Percentiles rank a stretch among this genome's conserved stretches.
Evolutionary conservation across 1,284 basidiomycete species (phyloP).

Genomic region (Apiotrichum mycotoxinovorans): DNA sequence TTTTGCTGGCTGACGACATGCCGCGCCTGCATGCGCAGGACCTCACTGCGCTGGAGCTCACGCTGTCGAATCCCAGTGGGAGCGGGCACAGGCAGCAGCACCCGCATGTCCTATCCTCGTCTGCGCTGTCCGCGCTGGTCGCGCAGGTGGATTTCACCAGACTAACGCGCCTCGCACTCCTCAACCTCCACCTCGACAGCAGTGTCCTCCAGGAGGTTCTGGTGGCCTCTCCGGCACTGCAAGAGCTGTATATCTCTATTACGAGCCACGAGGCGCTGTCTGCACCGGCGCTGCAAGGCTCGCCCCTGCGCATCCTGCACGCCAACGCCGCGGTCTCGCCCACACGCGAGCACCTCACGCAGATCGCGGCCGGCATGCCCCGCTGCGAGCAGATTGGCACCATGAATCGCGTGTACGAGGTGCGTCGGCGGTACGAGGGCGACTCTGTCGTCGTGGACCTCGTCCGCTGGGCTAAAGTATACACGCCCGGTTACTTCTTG

Average conservation of each 20-base stretch:
- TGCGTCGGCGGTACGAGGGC: slow-evolving; percentile 30
- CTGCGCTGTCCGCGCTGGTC: slow-evolving; percentile 15
- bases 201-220: slow-evolving; percentile 21
- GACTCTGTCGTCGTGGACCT: slow-evolving; percentile 32
- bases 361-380: slow-evolving; percentile 26
- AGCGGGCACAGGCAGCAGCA: not conserved
- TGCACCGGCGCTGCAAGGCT: not conserved
- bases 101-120: slow-evolving; percentile 15
- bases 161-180: slow-evolving; percentile 31
- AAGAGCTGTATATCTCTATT: slow-evolving; percentile 39
- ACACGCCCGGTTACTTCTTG: slow-evolving; percentile 45
- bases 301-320: slow-evolving; percentile 32
- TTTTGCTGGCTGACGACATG: slow-evolving; percentile 24
- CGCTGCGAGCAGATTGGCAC: slow-evolving; percentile 40
- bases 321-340: slow-evolving; percentile 36
- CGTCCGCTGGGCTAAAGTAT: slow-evolving; percentile 31
- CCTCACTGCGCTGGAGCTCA: slow-evolving; percentile 34
- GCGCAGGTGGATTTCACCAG: slow-evolving; percentile 20
- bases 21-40: slow-evolving; percentile 25
- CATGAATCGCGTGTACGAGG: slow-evolving; percentile 45
- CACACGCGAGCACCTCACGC: slow-evolving; percentile 24
- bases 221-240: slow-evolving; percentile 14
- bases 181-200: slow-evolving; percentile 30
- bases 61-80: slow-evolving; percentile 20
- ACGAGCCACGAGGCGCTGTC: not conserved